phyloP scores from a whole-genome alignment of 2,329 filamentous ascomycete genomes.

The Penicillium glabrum region DNA sequence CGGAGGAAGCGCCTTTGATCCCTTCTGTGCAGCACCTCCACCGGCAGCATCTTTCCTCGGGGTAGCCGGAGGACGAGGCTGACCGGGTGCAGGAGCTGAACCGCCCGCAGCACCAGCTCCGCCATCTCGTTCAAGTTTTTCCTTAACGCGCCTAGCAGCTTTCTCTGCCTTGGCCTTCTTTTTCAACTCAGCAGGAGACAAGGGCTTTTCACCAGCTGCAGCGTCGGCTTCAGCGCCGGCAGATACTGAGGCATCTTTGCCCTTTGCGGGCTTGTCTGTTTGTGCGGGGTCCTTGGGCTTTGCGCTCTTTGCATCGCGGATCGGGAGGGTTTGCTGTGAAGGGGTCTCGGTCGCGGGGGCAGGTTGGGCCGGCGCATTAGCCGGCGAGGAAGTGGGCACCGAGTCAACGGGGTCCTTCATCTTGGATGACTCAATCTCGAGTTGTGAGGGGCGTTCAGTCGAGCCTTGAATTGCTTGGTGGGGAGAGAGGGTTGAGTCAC shows the following conservation, averaged over 20 bases:
- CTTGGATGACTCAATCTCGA: conserved; percentile 20
- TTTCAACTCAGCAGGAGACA: conserved; percentile 71
- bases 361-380: conserved; percentile 17
- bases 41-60: conserved; percentile 33
- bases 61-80: conserved; percentile 19
- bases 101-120: conserved; percentile 41
- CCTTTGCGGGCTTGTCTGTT: conserved; percentile 23
- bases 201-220: conserved; percentile 32
- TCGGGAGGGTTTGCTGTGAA: conserved; percentile 24
- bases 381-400: conserved; percentile 15
- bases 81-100: conserved; percentile 37
- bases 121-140: conserved; percentile 57
- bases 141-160: conserved; percentile 75
- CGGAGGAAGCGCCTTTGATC: conserved; percentile 28
- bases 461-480: conserved; percentile 30
- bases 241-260: conserved; percentile 23
- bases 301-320: conserved; percentile 24
- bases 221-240: conserved; percentile 20
- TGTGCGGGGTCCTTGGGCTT: conserved; percentile 19
- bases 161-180: conserved; percentile 90
- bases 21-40: conserved; percentile 30
- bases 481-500: conserved; percentile 33
- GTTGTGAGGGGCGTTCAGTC: conserved; percentile 19
- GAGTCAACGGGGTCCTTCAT: conserved; percentile 30
- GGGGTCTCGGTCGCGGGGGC: conserved; percentile 16